A percentile compares a stretch with the other conserved stretches of the same genome.
phyloP scores from a whole-genome alignment of 2,329 filamentous ascomycete species.

The Mollisia scopiformis region DNA sequence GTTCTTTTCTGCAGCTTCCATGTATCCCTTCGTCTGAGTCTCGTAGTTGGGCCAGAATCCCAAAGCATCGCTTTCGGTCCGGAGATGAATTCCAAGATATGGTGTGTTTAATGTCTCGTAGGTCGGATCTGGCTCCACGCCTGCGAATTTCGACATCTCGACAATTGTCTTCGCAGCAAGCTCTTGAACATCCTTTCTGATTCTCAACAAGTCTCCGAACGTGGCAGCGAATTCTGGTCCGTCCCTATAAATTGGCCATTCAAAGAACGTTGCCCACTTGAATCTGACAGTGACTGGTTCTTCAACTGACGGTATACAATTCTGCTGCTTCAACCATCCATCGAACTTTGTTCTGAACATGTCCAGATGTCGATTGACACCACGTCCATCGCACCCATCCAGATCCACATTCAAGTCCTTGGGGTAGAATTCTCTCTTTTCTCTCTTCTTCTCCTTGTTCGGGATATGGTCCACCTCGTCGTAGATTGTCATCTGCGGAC shows the following conservation, averaged over 20 bases:
- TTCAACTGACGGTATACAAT: conserved; percentile 18
- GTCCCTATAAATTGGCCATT: conserved; percentile 50
- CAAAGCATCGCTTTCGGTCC: conserved; percentile 51
- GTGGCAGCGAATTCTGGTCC: conserved; percentile 50
- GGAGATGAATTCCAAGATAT: conserved; percentile 47
- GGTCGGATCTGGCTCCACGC: conserved; percentile 19
- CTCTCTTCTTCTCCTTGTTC: conserved; percentile 35
- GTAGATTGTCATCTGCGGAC: conserved; percentile 48
- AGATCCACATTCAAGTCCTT: conserved; percentile 29
- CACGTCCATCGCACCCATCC: conserved; percentile 30
- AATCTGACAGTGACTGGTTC: conserved; percentile 28
- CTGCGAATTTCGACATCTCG: conserved; percentile 39
- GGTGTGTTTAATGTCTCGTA: conserved; percentile 17
- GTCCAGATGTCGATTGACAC: conserved; percentile 33
- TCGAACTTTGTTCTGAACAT: conserved; percentile 31
- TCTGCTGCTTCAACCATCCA: conserved; percentile 24
- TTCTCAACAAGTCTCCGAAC: conserved; percentile 45
- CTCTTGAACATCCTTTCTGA: conserved; percentile 46
- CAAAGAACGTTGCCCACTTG: conserved; percentile 36
- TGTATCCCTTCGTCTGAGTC: conserved; percentile 44
- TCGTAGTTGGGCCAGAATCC: conserved; percentile 49
- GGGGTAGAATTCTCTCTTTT: conserved; percentile 43
- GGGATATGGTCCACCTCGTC: conserved; percentile 43
- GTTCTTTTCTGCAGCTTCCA: conserved; percentile 38
- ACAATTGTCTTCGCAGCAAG: conserved; percentile 41